A percentile compares a stretch with the other conserved stretches of the same genome.
phyloP scores from a whole-genome alignment of 2,329 filamentous ascomycete genomes.

The Helotiales sp. region DNA sequence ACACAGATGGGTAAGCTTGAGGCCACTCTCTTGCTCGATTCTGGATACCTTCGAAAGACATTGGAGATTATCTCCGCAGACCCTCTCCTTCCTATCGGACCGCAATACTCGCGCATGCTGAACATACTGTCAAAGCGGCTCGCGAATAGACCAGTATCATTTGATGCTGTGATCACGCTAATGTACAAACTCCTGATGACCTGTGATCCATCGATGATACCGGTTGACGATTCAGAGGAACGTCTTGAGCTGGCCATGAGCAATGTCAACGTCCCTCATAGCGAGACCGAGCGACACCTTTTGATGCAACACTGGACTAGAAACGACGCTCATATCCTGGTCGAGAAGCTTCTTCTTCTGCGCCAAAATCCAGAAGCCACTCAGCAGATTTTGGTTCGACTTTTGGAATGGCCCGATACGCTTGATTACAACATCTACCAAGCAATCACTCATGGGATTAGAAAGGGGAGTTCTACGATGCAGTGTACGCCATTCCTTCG shows the following conservation, averaged over 20 bases:
- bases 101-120: slow-evolving; percentile 61
- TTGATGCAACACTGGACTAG: slow-evolving; percentile 52
- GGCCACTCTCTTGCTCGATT: slow-evolving; percentile 61
- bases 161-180: slow-evolving; percentile 57
- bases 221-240: slow-evolving; percentile 48
- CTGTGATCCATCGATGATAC: slow-evolving; percentile 35
- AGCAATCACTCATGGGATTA: slow-evolving; percentile 40
- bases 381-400: slow-evolving; percentile 59
- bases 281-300: slow-evolving; percentile 51
- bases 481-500: slow-evolving; percentile 37
- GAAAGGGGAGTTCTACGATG: slow-evolving; percentile 24
- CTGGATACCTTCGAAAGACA: slow-evolving; percentile 60
- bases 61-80: slow-evolving; percentile 43
- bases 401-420: slow-evolving; percentile 57
- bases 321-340: slow-evolving; percentile 55
- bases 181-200: slow-evolving; percentile 45
- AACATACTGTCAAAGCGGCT: slow-evolving; percentile 56
- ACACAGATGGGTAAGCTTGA: slow-evolving; percentile 65
- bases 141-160: slow-evolving; percentile 58
- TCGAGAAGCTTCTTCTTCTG: slow-evolving; percentile 69
- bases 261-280: slow-evolving; percentile 49
- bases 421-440: slow-evolving; percentile 58
- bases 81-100: slow-evolving; percentile 31
- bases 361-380: slow-evolving; percentile 60
- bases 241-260: slow-evolving; percentile 46